A percentile compares a stretch with the other conserved stretches of the same genome.
Conservation (phyloP, 2,329 filamentous ascomycete genomes). For the Phyllachora maydis region DNA sequence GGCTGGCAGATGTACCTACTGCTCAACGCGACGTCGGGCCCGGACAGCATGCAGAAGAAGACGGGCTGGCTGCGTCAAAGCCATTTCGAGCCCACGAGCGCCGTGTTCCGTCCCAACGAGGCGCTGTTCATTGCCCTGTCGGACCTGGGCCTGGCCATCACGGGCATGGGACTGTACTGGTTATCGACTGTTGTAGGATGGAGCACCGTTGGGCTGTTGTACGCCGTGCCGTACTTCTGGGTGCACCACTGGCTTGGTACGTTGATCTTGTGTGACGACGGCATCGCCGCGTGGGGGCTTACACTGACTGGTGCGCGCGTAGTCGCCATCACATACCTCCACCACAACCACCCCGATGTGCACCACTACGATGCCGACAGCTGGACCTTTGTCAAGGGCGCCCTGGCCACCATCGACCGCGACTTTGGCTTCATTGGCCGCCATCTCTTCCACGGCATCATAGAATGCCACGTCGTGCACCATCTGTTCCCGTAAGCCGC, state of each 20-base stretch:
- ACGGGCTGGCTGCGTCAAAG: slow-evolving; percentile 21
- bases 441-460: slow-evolving; percentile 47
- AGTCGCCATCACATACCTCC: slow-evolving; percentile 58
- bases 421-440: slow-evolving; percentile 42
- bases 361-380: slow-evolving; percentile 35
- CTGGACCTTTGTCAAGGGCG: slow-evolving; percentile 43
- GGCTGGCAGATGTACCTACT: slow-evolving; percentile 46
- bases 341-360: slow-evolving; percentile 43
- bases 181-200: slow-evolving; percentile 29
- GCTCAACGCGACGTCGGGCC: slow-evolving; percentile 31
- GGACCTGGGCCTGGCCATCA: slow-evolving; percentile 36
- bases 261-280: slow-evolving; percentile 16
- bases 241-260: slow-evolving; percentile 96
- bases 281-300: too few relatives aligned
- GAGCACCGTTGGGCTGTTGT: slow-evolving; percentile 35
- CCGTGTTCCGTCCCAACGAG: slow-evolving; percentile 38
- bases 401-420: slow-evolving; percentile 40
- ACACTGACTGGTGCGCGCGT: too few relatives aligned
- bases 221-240: slow-evolving; percentile 57
- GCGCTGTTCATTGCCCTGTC: slow-evolving; percentile 32
- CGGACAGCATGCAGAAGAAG: slow-evolving; percentile 19
- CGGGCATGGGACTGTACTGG: slow-evolving; percentile 26
- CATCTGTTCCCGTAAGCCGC: slow-evolving; percentile 35
- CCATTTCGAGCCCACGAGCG: slow-evolving; percentile 41
- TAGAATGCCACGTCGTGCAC: slow-evolving; percentile 42